Conservation (phyloP, 192 early-diverging fungal genomes). For the Funneliformis mosseae region DNA sequence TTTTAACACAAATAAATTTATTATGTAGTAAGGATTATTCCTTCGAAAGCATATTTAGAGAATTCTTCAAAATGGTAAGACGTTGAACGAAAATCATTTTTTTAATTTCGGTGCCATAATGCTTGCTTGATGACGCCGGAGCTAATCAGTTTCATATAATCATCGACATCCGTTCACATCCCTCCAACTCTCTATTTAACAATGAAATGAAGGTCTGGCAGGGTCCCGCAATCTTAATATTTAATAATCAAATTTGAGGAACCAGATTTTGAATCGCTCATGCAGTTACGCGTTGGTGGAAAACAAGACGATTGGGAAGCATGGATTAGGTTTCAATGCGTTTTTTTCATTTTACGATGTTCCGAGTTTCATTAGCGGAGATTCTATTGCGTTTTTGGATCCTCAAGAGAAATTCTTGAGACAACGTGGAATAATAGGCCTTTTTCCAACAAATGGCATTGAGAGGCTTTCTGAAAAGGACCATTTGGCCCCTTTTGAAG, state of each 20-base stretch:
- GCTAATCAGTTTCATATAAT: conserved; percentile 29
- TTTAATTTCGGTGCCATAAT: not conserved
- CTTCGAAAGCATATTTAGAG: conserved; percentile 11
- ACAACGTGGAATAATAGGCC: not conserved
- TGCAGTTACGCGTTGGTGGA: conserved; percentile 35
- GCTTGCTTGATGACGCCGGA: conserved; percentile 31
- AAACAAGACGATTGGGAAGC: conserved; percentile 6
- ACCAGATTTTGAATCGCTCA: conserved; percentile 25
- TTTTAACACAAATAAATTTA: too few species aligned
- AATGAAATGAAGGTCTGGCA: conserved; percentile 34
- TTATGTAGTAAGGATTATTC: conserved; percentile 35
- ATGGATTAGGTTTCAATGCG: conserved; percentile 31
- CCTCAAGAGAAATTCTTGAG: conserved; percentile 25
- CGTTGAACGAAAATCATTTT: not conserved
- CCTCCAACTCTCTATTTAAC: not conserved
- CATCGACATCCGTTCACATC: conserved; percentile 20
- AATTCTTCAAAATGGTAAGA: conserved; percentile 35
- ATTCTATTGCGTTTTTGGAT: conserved; percentile 34
- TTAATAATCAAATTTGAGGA: conserved; percentile 33
- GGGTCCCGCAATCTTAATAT: conserved; percentile 37
- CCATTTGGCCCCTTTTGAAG: conserved; percentile 31
- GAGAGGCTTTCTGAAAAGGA: not conserved
- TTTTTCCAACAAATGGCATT: conserved; percentile 3
- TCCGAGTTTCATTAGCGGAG: conserved; percentile 33
- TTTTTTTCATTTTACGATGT: conserved; percentile 35